Percentiles rank a stretch among this genome's conserved stretches.
These are phyloP conservation scores for Solanum sejunctum DNA, from an alignment of 257 asterid genomes.

Conservation along the genomic window DNA sequence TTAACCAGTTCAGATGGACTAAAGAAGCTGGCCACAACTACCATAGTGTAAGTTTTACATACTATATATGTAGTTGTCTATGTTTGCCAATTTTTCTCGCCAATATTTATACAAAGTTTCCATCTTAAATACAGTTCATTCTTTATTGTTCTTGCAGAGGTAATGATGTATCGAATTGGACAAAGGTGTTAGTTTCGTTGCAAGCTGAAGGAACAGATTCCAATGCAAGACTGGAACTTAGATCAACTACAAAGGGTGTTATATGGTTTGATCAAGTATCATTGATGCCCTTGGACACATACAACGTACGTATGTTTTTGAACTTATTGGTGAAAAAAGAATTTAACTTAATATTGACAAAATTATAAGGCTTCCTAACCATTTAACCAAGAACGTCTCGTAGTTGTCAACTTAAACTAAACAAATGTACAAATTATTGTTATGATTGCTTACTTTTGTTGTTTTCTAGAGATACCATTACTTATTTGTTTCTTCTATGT, in stretches of 20 bases:
- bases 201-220: constrained; percentile 53
- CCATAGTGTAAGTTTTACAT: constrained; percentile 37
- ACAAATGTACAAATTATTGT: neutral
- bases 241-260: constrained; percentile 54
- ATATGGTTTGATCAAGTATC: constrained; percentile 98
- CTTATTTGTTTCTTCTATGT: neutral
- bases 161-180: constrained; percentile 57
- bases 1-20: constrained; percentile 53
- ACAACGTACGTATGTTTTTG: constrained; percentile 36
- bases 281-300: constrained; percentile 80
- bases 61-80: neutral
- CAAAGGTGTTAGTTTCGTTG: constrained; percentile 49
- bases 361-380: neutral
- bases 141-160: constrained; percentile 33
- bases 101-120: neutral
- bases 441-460: neutral
- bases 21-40: constrained; percentile 44
- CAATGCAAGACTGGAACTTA: constrained; percentile 69
- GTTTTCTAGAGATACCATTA: neutral
- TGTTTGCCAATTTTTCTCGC: neutral
- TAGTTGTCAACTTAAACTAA: neutral
- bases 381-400: neutral
- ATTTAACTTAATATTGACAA: neutral
- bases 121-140: neutral
- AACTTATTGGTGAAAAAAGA: neutral